These are phyloP conservation scores for Wickerhamomyces sp. DNA, from an alignment of 1,139 yeast species.

Conservation along the genomic window DNA sequence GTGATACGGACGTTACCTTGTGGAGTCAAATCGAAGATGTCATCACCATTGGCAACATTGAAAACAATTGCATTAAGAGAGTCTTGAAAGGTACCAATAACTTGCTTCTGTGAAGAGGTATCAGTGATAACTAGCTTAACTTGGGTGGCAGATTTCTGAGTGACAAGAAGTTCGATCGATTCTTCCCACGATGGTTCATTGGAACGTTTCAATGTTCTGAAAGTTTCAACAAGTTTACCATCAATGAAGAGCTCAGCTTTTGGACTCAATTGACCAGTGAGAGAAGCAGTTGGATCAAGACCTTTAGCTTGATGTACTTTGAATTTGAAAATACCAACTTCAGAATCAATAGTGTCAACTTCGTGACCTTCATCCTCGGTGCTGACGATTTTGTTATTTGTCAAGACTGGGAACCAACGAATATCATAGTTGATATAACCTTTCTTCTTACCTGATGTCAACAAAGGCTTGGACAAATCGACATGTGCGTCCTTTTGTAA, in stretches of 20 bases:
- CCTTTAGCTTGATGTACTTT: conserved; percentile 68
- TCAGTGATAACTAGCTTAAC: conserved; percentile 56
- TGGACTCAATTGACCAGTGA: conserved; percentile 68
- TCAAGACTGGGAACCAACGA: conserved; percentile 55
- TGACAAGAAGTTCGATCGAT: conserved; percentile 52
- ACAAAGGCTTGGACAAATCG: conserved; percentile 19
- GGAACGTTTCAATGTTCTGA: conserved; percentile 58
- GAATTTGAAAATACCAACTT: conserved; percentile 68
- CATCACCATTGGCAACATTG: conserved; percentile 44
- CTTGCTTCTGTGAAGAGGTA: conserved; percentile 37
- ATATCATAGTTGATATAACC: conserved; percentile 60
- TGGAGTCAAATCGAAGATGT: conserved; percentile 44
- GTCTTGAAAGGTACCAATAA: conserved; percentile 50
- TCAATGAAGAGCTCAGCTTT: conserved; percentile 62
- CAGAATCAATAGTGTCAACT: conserved; percentile 41
- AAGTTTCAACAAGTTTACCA: conserved; percentile 44
- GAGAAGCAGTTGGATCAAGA: conserved; percentile 58
- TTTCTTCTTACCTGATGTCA: conserved; percentile 49
- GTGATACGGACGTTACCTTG: conserved; percentile 47
- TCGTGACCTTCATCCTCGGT: conserved; percentile 23
- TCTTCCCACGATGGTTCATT: conserved; percentile 74
- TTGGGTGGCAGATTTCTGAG: conserved; percentile 51
- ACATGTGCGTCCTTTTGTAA: conserved; percentile 39
- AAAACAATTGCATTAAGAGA: conserved; percentile 50
- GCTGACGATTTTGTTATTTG: conserved; percentile 22